Conservation (phyloP, 768 basidiomycete genomes). For the Mycena haematopus region DNA sequence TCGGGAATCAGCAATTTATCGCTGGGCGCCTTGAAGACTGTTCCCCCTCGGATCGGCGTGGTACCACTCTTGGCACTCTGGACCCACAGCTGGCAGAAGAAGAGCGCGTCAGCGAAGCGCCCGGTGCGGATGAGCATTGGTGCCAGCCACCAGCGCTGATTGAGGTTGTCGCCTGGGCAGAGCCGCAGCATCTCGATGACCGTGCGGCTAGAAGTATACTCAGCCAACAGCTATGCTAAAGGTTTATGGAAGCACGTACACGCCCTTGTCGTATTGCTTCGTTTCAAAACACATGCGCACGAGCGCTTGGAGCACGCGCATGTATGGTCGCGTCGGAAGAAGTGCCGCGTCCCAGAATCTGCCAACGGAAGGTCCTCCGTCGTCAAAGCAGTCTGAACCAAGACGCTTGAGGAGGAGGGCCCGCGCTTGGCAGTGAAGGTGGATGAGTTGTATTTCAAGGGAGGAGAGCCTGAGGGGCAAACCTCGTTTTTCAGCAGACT, state of each 20-base stretch:
- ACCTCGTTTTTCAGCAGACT: slow-evolving; percentile 36
- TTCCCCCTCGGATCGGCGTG: slow-evolving; percentile 17
- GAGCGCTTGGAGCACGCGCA: slow-evolving; percentile 18
- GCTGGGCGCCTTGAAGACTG: slow-evolving; percentile 16
- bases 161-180: slow-evolving; percentile 12
- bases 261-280: slow-evolving; percentile 8
- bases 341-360: slow-evolving; percentile 37
- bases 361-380: slow-evolving; percentile 41
- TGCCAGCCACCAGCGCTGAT: slow-evolving; percentile 14
- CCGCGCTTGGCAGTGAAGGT: slow-evolving; percentile 35
- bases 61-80: neutral
- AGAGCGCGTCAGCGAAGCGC: slow-evolving; percentile 27
- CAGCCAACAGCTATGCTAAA: neutral
- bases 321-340: slow-evolving; percentile 17
- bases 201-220: neutral
- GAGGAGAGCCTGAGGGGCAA: neutral
- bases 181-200: slow-evolving; percentile 23
- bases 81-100: slow-evolving; percentile 20
- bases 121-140: slow-evolving; percentile 22
- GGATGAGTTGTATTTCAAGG: neutral
- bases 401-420: slow-evolving; percentile 35
- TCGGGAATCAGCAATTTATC: slow-evolving; percentile 3
- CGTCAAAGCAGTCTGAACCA: slow-evolving; percentile 46
- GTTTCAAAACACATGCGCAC: slow-evolving; percentile 15
- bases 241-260: neutral